Evolutionary conservation across 768 basidiomycete species (phyloP), one percentile per base, ranked within the genome.

Genomic region (Sporobolomyces pararoseus): DNA sequence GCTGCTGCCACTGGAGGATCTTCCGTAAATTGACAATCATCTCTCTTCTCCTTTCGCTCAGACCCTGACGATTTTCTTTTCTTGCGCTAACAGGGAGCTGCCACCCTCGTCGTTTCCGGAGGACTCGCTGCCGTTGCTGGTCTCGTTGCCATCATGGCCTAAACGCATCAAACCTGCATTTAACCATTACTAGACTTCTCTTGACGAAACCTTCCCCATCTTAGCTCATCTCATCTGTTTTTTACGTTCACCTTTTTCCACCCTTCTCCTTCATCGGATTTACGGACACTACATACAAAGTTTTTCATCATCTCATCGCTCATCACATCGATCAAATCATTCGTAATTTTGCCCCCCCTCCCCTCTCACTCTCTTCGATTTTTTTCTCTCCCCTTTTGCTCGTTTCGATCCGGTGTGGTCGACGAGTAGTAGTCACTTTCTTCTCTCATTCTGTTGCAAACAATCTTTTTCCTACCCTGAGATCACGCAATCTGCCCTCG

Each of bases 111-210:
- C 50, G 68, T 50, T 51, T n/a, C 60, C 34, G 68, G 35, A 34
- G 67, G 57, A n/a, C 37, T 42, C 37, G 57, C 29, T n/a, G 57
- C 68, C 23, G 25, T 64, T n/a, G n/a, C n/a, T n/a, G n/a, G n/a
- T n/a, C 37, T 42, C 37, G 57, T 44, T n/a, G 57, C 68, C 23
- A 25, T 64, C 57, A 19, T 70, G 21, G 68, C 68, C 50, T 70
- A 70, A 70, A 42, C 58, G n/a, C n/a, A n/a, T n/a, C n/a, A n/a
- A n/a, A n/a, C n/a, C n/a, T n/a, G n/a, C n/a, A n/a, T n/a, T n/a
- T n/a, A n/a, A n/a, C n/a, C n/a, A n/a, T n/a, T n/a, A n/a, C n/a
- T n/a, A n/a, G n/a, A n/a, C n/a, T n/a, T n/a, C n/a, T n/a, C n/a
- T n/a, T n/a, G n/a, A n/a, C n/a, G n/a, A n/a, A n/a, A n/a, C n/a